Evolutionary conservation across 2,329 filamentous ascomycete species (phyloP).

Genomic region (Colletotrichum abscissum): DNA sequence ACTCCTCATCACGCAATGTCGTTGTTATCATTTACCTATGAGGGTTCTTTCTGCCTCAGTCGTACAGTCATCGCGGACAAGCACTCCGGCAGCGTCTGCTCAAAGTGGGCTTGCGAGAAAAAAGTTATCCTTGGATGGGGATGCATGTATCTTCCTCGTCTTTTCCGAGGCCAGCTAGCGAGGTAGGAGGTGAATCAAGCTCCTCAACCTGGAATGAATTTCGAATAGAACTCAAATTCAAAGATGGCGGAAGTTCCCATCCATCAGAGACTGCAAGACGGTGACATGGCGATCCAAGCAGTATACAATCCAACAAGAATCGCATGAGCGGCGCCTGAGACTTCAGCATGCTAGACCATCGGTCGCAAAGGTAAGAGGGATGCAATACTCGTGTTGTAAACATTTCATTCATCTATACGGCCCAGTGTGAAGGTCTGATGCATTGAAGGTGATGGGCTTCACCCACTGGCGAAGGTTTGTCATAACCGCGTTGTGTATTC

Average conservation of each 20-base stretch:
- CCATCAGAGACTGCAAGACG: conserved; percentile 33
- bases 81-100: background rate
- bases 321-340: too few species aligned
- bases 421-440: background rate
- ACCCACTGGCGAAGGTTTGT: background rate
- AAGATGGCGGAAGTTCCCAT: conserved; percentile 44
- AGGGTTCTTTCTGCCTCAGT: background rate
- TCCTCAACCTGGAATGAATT: conserved; percentile 17
- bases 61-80: background rate
- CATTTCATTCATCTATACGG: background rate
- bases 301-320: background rate
- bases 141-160: background rate
- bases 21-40: background rate
- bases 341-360: background rate
- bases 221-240: conserved; percentile 49
- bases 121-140: conserved; percentile 17
- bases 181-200: background rate
- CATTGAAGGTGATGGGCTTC: background rate
- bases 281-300: conserved; percentile 26
- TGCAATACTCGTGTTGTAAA: background rate
- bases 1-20: conserved; percentile 11
- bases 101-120: background rate
- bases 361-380: background rate
- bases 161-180: background rate
- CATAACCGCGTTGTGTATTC: background rate